Conservation (phyloP, 495 filamentous ascomycete genomes). For the Aspergillus sparsus region DNA sequence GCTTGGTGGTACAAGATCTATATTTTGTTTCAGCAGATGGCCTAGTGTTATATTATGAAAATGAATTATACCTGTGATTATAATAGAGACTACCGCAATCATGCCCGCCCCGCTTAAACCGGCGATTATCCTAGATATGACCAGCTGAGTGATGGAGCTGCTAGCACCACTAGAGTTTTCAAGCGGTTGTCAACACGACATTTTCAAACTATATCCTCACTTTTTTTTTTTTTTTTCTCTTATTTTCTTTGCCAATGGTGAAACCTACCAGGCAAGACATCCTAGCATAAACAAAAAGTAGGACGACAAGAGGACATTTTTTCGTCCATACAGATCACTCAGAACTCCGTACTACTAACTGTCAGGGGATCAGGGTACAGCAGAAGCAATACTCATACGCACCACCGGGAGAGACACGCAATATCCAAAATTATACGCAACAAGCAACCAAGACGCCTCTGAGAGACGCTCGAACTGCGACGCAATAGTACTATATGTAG, state of each 20-base stretch:
- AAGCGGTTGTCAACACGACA: background rate
- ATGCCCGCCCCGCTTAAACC: constrained; percentile 35
- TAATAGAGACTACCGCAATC: constrained; percentile 28
- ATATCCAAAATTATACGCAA: constrained; percentile 38
- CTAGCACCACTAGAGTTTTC: constrained; percentile 25
- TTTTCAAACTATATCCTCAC: background rate
- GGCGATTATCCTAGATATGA: constrained; percentile 28
- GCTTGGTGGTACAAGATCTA: constrained; percentile 28
- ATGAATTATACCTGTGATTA: constrained; percentile 27
- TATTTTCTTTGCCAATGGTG: background rate
- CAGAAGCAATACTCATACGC: background rate
- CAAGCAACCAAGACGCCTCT: constrained; percentile 36
- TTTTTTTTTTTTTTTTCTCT: background rate
- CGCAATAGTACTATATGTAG: constrained; percentile 36
- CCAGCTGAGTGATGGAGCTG: constrained; percentile 23
- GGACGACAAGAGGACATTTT: constrained; percentile 30
- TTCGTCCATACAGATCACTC: constrained; percentile 36
- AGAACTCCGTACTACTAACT: constrained; percentile 27
- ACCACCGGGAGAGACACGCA: constrained; percentile 40
- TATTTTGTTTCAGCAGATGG: background rate
- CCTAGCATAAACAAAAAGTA: constrained; percentile 36
- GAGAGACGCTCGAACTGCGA: constrained; percentile 35
- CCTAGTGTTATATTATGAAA: background rate
- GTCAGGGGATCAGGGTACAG: background rate
- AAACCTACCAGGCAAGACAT: constrained; percentile 37